These are phyloP conservation scores for Vitis hybrid DNA, from an alignment of 177 flowering plant genomes.

Conservation along the genomic window DNA sequence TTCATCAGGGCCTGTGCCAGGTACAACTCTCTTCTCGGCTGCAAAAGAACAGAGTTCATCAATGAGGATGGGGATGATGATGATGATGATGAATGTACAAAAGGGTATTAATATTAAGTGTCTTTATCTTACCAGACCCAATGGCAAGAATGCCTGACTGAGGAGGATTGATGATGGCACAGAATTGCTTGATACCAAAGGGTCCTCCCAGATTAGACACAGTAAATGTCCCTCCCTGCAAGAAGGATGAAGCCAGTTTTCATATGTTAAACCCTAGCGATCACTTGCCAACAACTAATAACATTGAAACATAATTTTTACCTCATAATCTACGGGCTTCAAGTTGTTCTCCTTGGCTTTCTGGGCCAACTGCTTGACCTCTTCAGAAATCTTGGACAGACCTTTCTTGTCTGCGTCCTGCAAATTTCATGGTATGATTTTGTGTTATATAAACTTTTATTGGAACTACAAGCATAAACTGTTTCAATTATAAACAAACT, in stretches of 20 bases:
- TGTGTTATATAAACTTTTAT: neutral
- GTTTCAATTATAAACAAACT: neutral
- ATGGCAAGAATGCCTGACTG: constrained; percentile 95
- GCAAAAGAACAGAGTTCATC: constrained; percentile 26
- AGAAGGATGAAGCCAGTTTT: constrained; percentile 7
- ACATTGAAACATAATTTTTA: constrained; percentile 13
- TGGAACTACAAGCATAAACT: neutral
- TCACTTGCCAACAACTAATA: neutral
- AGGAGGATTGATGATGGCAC: constrained; percentile 96
- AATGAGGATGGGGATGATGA: neutral
- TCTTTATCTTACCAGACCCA: constrained; percentile 72
- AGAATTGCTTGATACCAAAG: constrained; percentile 92
- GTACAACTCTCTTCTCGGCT: constrained; percentile 91
- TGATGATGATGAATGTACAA: neutral
- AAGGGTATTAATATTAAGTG: neutral
- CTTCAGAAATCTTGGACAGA: constrained; percentile 71
- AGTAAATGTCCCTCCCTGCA: constrained; percentile 96
- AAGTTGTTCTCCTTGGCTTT: constrained; percentile 87
- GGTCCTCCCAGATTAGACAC: constrained; percentile 96
- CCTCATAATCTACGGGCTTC: constrained; percentile 97
- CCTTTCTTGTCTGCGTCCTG: constrained; percentile 99
- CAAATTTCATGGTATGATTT: constrained; percentile 9
- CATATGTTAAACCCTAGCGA: neutral
- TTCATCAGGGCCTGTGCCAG: constrained; percentile 62
- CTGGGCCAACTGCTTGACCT: constrained; percentile 78